phyloP scores from a whole-genome alignment of 2,329 filamentous ascomycete genomes.

The Trichophyton simii region DNA sequence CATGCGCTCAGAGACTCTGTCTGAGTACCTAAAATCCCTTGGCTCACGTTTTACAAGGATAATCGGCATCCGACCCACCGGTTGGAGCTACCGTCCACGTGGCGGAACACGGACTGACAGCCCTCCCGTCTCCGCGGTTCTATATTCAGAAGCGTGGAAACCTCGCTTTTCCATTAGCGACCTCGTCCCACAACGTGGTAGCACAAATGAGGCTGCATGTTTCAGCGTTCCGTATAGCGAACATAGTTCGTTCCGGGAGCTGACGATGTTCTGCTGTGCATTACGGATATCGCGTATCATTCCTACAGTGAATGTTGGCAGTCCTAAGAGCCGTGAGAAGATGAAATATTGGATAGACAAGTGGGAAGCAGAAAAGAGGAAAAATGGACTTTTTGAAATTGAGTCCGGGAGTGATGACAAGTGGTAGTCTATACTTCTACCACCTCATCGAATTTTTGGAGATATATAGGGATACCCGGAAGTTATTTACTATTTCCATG shows the following conservation, averaged over 20 bases:
- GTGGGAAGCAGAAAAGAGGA: constrained; percentile 51
- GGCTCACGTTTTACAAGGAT: constrained; percentile 73
- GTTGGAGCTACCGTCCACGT: constrained; percentile 81
- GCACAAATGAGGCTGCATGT: constrained; percentile 68
- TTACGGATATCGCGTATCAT: constrained; percentile 79
- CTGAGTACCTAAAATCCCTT: constrained; percentile 73
- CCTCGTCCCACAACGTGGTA: constrained; percentile 69
- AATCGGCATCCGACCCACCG: constrained; percentile 81
- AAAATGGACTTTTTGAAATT: constrained; percentile 46
- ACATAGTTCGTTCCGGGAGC: constrained; percentile 85
- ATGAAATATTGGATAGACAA: constrained; percentile 56
- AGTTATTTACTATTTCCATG: not conserved
- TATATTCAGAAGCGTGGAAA: constrained; percentile 61
- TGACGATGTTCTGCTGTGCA: constrained; percentile 85
- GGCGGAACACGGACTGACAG: constrained; percentile 49
- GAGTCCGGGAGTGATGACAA: constrained; percentile 24
- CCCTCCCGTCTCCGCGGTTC: constrained; percentile 51
- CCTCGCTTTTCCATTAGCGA: constrained; percentile 59
- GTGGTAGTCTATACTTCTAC: constrained; percentile 15
- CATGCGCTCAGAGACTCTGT: constrained; percentile 76
- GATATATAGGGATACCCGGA: not conserved
- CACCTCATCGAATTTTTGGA: too few relatives aligned
- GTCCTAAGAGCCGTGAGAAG: constrained; percentile 47
- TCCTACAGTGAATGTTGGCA: constrained; percentile 81
- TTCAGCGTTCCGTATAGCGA: constrained; percentile 94